A percentile compares a stretch with the other conserved stretches of the same genome.
Conservation (phyloP, 1,284 basidiomycete species). For the Irpex sp. region DNA sequence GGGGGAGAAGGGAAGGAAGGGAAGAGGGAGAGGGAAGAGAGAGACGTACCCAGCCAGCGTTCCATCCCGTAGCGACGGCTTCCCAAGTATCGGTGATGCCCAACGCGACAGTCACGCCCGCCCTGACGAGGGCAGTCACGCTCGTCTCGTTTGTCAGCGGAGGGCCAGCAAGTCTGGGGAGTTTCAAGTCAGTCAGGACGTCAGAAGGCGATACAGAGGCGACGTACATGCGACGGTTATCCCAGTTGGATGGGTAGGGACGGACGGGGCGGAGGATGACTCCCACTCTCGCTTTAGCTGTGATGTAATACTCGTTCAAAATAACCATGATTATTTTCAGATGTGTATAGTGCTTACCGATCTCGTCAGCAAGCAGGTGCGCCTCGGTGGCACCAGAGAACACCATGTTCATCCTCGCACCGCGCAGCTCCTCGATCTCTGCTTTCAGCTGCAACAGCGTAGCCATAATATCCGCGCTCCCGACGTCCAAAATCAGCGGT, state of each 20-base stretch:
- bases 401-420: slow-evolving; percentile 56
- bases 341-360: slow-evolving; percentile 36
- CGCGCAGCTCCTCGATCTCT: slow-evolving; percentile 59
- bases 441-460: slow-evolving; percentile 69
- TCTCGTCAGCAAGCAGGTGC: slow-evolving; percentile 68
- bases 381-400: slow-evolving; percentile 75
- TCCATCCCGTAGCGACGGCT: slow-evolving; percentile 46
- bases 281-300: slow-evolving; percentile 40
- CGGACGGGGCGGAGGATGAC: slow-evolving; percentile 49
- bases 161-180: slow-evolving; percentile 43
- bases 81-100: slow-evolving; percentile 49
- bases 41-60: slow-evolving; percentile 45
- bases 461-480: slow-evolving; percentile 73
- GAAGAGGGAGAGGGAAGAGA: neutral
- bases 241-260: slow-evolving; percentile 49
- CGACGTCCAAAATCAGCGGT: slow-evolving; percentile 62
- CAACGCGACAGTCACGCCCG: slow-evolving; percentile 50
- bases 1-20: neutral
- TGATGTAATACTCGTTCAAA: too few species aligned
- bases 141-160: slow-evolving; percentile 48
- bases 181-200: slow-evolving; percentile 9
- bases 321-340: too few species aligned
- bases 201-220: neutral
- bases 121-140: slow-evolving; percentile 38
- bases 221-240: slow-evolving; percentile 39